Percentiles rank a stretch among this genome's conserved stretches.
Conservation (phyloP, 805 yeast genomes). For the Candida lessepsii region DNA sequence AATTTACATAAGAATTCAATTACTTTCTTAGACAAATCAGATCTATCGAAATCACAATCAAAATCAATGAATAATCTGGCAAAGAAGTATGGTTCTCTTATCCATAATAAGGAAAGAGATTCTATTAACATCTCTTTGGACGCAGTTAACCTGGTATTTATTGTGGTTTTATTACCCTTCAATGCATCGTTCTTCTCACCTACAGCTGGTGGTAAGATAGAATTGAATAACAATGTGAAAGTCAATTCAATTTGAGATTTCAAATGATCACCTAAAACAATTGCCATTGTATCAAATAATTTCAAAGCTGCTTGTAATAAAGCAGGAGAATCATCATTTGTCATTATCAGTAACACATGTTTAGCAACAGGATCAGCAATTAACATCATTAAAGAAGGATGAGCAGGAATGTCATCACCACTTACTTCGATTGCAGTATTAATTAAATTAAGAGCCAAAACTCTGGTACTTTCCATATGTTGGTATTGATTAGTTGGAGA, state of each 20-base stretch:
- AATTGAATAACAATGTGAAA: slow-evolving; percentile 59
- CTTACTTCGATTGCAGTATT: slow-evolving; percentile 79
- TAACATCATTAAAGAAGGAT: slow-evolving; percentile 63
- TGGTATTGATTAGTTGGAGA: slow-evolving; percentile 80
- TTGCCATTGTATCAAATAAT: slow-evolving; percentile 67
- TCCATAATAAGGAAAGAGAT: slow-evolving; percentile 77
- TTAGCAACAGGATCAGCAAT: slow-evolving; percentile 83
- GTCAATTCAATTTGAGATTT: slow-evolving; percentile 81
- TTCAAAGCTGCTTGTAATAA: slow-evolving; percentile 74
- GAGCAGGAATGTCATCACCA: slow-evolving; percentile 58
- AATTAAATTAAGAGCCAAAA: slow-evolving; percentile 74
- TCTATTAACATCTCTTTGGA: slow-evolving; percentile 84
- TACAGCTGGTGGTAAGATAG: slow-evolving; percentile 40
- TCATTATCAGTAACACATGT: slow-evolving; percentile 75
- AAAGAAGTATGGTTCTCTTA: slow-evolving; percentile 74
- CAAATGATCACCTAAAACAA: slow-evolving; percentile 62
- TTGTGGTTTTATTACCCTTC: slow-evolving; percentile 29
- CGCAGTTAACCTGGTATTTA: slow-evolving; percentile 9
- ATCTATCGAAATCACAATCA: slow-evolving; percentile 87
- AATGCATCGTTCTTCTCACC: slow-evolving; percentile 17
- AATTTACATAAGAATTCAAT: slow-evolving; percentile 71
- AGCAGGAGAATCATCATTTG: slow-evolving; percentile 68
- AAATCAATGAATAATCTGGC: slow-evolving; percentile 74
- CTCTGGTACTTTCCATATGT: slow-evolving; percentile 83
- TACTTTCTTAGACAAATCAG: slow-evolving; percentile 68